phyloP scores from a whole-genome alignment of 1,284 basidiomycete species.

The Ceratobasidium theobromae region DNA sequence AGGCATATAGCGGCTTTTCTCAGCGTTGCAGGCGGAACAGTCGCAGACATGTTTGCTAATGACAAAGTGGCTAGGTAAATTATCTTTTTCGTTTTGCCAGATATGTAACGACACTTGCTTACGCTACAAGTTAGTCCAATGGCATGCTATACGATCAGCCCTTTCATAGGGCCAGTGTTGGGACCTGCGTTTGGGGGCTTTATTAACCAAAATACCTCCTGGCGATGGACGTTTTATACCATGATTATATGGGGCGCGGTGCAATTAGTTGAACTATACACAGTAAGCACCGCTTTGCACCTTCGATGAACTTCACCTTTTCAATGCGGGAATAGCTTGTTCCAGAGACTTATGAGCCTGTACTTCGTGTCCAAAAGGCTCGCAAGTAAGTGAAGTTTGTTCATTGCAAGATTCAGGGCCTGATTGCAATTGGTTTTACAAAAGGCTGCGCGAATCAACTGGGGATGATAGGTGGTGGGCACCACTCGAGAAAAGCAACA shows the following conservation, averaged over 20 bases:
- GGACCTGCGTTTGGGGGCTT: slow-evolving; percentile 39
- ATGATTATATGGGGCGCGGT: slow-evolving; percentile 42
- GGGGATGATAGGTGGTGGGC: slow-evolving; percentile 57
- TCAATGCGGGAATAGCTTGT: slow-evolving; percentile 47
- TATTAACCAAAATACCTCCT: slow-evolving; percentile 42
- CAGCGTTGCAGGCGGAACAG: slow-evolving; percentile 49
- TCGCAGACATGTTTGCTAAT: slow-evolving; percentile 48
- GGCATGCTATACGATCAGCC: slow-evolving; percentile 46
- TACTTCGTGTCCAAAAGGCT: slow-evolving; percentile 61
- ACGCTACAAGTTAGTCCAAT: slow-evolving; percentile 43
- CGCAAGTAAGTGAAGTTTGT: slow-evolving; percentile 37
- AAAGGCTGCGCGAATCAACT: slow-evolving; percentile 51
- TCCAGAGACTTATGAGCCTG: slow-evolving; percentile 74
- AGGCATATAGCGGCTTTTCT: slow-evolving; percentile 45
- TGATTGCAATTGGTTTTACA: neutral
- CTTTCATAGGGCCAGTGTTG: slow-evolving; percentile 47
- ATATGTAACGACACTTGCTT: too few species aligned
- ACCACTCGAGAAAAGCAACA: slow-evolving; percentile 54
- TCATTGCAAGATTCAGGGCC: neutral
- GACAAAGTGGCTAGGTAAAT: slow-evolving; percentile 45
- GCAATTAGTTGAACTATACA: slow-evolving; percentile 30
- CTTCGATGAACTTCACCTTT: neutral
- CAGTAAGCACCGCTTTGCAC: slow-evolving; percentile 24
- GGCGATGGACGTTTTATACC: slow-evolving; percentile 52
- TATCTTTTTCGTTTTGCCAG: too few species aligned